Evolutionary conservation across 768 basidiomycete genomes (phyloP).

Genomic region (Suillus subalutaceus): DNA sequence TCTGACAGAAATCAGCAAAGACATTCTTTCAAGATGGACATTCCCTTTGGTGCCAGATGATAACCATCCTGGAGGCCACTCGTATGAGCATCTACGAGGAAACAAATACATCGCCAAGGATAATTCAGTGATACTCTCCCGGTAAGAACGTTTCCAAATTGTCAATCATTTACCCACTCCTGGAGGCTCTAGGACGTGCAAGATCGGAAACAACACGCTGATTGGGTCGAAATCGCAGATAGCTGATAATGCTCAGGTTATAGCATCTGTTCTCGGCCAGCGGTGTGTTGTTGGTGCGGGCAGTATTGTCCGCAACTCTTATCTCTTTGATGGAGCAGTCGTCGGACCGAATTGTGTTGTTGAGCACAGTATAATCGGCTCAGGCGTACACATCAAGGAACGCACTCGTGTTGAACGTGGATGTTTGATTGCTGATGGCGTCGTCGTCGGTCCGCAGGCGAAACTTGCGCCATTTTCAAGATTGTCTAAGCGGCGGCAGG

Average conservation of each 20-base stretch:
- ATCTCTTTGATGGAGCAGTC: conserved; percentile 78
- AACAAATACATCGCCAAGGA: conserved; percentile 88
- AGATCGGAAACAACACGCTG: conserved; percentile 78
- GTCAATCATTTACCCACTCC: conserved; percentile 2
- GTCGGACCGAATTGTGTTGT: conserved; percentile 76
- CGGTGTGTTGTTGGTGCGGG: conserved; percentile 74
- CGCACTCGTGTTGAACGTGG: conserved; percentile 70
- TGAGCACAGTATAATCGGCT: conserved; percentile 79
- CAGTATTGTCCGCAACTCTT: conserved; percentile 71
- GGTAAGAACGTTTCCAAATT: conserved; percentile 48
- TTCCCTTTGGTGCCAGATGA: conserved; percentile 97
- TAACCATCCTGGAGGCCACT: conserved; percentile 80
- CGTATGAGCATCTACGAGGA: conserved; percentile 85
- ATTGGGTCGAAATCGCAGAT: conserved; percentile 81
- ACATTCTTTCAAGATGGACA: conserved; percentile 91
- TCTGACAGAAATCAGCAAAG: conserved; percentile 59
- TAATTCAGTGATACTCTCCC: conserved; percentile 76
- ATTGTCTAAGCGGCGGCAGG: conserved; percentile 58
- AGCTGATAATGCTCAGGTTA: conserved; percentile 64
- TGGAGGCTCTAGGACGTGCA: conserved; percentile 64
- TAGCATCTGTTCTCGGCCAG: conserved; percentile 77
- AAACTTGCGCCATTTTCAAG: conserved; percentile 69
- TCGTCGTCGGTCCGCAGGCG: conserved; percentile 76
- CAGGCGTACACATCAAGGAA: conserved; percentile 71
- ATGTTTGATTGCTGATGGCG: conserved; percentile 81